These are phyloP conservation scores for Berkeleyomyces rouxiae DNA, from an alignment of 2,329 filamentous ascomycete genomes.

Conservation along the genomic window DNA sequence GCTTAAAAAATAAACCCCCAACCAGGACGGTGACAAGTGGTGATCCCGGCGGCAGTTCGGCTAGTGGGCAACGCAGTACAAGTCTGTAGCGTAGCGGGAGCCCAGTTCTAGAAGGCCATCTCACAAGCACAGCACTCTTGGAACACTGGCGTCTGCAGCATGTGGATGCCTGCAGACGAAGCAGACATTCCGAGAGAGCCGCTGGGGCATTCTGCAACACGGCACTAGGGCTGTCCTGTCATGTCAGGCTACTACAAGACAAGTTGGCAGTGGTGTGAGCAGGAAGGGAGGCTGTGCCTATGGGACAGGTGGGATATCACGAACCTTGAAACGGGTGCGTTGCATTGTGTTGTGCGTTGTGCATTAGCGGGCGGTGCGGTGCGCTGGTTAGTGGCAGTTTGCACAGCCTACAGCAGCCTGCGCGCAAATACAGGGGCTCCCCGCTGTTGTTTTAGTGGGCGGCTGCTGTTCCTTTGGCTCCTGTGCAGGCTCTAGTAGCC, in stretches of 20 bases:
- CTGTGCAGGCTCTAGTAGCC: neutral
- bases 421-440: neutral
- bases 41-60: neutral
- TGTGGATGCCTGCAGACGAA: too few relatives aligned
- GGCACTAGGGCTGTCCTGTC: neutral
- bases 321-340: neutral
- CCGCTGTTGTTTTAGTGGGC: neutral
- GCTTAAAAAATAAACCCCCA: neutral
- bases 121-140: too few relatives aligned
- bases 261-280: neutral
- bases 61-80: too few relatives aligned
- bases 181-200: neutral
- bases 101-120: too few relatives aligned
- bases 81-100: too few relatives aligned
- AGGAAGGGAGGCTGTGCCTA: slow-evolving; percentile 6
- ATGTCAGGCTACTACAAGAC: neutral
- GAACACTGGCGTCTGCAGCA: too few relatives aligned
- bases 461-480: neutral
- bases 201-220: neutral
- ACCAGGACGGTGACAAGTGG: neutral
- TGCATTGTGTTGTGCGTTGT: neutral
- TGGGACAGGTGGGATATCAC: neutral
- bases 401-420: neutral
- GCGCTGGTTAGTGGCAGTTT: neutral
- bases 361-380: neutral